A percentile compares a stretch with the other conserved stretches of the same genome.
Evolutionary conservation across 2,329 filamentous ascomycete genomes (phyloP).

Genomic region (Pyrenochaeta sp.): DNA sequence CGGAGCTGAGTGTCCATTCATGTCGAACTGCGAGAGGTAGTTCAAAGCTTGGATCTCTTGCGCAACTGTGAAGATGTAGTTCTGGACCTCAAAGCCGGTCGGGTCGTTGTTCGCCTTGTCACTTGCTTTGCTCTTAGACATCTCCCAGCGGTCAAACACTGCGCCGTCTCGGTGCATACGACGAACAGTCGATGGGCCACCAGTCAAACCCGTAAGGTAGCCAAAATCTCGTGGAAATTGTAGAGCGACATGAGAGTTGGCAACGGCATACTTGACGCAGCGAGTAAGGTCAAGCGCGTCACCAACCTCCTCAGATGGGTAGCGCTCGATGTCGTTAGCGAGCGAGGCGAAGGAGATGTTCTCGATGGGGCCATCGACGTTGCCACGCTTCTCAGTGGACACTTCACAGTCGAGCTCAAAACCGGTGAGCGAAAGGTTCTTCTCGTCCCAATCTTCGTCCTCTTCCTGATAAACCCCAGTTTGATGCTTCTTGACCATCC

Average conservation of each 20-base stretch:
- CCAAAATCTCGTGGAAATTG: not conserved
- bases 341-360: conserved; percentile 9
- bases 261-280: conserved; percentile 10
- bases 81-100: not conserved
- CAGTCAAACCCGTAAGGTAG: not conserved
- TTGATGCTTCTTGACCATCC: not conserved
- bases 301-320: conserved; percentile 3
- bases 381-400: too few species aligned
- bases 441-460: too few species aligned
- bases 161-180: not conserved
- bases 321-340: not conserved
- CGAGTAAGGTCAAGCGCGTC: conserved; percentile 16
- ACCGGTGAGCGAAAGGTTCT: too few species aligned
- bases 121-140: not conserved
- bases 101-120: not conserved
- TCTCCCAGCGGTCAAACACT: conserved; percentile 4
- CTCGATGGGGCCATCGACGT: too few species aligned
- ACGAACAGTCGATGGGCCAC: not conserved
- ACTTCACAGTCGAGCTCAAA: too few species aligned
- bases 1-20: not conserved
- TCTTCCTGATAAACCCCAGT: not conserved
- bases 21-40: not conserved
- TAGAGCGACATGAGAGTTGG: not conserved
- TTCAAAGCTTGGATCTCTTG: not conserved
- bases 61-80: not conserved